Base-by-base conservation (phyloP, 768 basidiomycete genomes). In the Leccinum subtestaceum region DNA sequence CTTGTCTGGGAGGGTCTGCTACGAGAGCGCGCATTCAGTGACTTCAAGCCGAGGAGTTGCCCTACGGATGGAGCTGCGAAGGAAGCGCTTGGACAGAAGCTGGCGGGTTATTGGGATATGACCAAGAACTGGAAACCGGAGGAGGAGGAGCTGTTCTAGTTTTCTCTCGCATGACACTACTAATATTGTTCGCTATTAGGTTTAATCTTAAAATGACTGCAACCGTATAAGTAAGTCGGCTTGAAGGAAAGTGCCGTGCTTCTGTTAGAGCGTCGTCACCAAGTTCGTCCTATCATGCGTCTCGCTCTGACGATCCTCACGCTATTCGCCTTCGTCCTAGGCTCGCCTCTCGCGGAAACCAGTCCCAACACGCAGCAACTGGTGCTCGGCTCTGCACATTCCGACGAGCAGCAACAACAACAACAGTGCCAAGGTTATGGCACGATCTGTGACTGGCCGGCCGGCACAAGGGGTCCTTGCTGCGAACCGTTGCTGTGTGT, bases 31-130 rank as follows among this genome's bases (percentile, higher is more conserved):
- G 80, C 82, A 53, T 98, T 94, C 75, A 86, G 73, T 67, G 76
- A 76, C 56, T 98, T 97, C 75, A 90, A 86, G 69, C 87, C 89
- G 34, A 88, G 84, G 77, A 85, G 81, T 56, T 92, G 90, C 65
- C 90, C 90, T 31, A 91, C 90, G 0, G 97, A 99, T 71, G 75
- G 81, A 23, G 80, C 86, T 36, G 96, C 93, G 12, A 91, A 91
- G 74, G 95, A 97, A 64, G 80, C 84, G 53, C 79, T 98, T 27
- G 95, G 95, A 2, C 81, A 84, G 59, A 93, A 87, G 79, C 72
- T 94, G 73, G 87, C 87, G 50, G 91, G 93, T 0, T 91, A 94
- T 71, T 98, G 95, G 95, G 96, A 98, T 72, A 83, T 91, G 73
- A 87, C 93, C 29, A 97, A 95, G 84, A 89, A 91, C 67, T 93